These are phyloP conservation scores for Parachaetomium inaequale DNA, from an alignment of 495 filamentous ascomycete species.

Conservation along the genomic window DNA sequence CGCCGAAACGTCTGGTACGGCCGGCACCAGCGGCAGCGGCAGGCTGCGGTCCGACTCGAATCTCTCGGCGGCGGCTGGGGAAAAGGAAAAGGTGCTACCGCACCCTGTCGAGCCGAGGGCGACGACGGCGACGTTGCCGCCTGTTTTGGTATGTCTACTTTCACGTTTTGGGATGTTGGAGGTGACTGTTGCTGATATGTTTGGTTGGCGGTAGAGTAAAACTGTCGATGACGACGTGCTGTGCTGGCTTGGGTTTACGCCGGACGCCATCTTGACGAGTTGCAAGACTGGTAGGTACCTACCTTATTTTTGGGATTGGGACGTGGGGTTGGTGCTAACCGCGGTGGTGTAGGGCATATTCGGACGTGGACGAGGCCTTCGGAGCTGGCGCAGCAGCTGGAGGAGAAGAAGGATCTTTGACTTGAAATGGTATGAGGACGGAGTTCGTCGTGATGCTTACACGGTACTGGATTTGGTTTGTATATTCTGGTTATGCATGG, in stretches of 20 bases:
- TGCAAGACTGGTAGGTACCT: constrained; percentile 72
- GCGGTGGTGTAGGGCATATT: constrained; percentile 12
- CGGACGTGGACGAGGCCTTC: constrained; percentile 23
- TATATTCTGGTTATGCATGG: too few relatives aligned
- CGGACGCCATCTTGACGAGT: constrained; percentile 87
- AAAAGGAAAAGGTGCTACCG: constrained; percentile 47
- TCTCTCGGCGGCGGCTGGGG: constrained; percentile 44
- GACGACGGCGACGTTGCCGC: constrained; percentile 81
- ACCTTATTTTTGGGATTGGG: too few relatives aligned
- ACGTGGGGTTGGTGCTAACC: background rate
- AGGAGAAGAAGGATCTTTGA: constrained; percentile 13
- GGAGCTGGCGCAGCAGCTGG: constrained; percentile 19
- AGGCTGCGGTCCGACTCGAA: constrained; percentile 65
- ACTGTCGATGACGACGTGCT: constrained; percentile 79
- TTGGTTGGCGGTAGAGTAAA: constrained; percentile 59
- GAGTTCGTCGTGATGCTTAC: background rate
- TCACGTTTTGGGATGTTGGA: background rate
- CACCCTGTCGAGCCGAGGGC: constrained; percentile 80
- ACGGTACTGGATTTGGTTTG: background rate
- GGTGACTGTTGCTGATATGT: background rate
- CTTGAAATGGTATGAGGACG: background rate
- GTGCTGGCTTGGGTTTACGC: constrained; percentile 85
- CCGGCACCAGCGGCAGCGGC: constrained; percentile 30
- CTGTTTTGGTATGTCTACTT: constrained; percentile 67
- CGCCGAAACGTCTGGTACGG: constrained; percentile 48